Base-by-base conservation (phyloP, 164 flowering plant species). In the Litsea cubeba region DNA sequence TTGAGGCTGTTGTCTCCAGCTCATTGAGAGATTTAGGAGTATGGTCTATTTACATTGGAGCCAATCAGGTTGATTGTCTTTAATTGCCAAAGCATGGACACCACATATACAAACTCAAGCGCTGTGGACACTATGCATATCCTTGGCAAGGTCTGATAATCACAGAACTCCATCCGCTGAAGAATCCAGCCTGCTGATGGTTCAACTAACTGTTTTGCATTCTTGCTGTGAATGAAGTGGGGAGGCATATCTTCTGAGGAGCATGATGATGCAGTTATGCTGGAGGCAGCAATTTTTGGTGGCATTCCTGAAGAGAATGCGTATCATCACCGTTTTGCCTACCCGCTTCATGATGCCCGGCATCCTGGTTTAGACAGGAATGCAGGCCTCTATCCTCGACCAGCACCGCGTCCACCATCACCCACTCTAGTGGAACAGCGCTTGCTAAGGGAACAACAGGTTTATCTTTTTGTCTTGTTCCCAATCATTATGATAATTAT, bases 191-290 rank as follows among this genome's bases (percentile, higher is more conserved):
- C 32, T 66, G 46, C 18, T 32, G 28, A 28, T 66, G 28, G 25
- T 40, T 63, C 24, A 4, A 23, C 26, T 76, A 71, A 35, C 25
- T 50, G 49, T 58, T 18, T 66, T 71, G 25, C 57, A 12, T 75
- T 50, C 65, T 62, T 72, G 22, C 32, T 50, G 26, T 74, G 77
- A 23, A 73, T 77, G 63, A 73, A 96, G 98, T 96, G 97, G 98
- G 98, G 98, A 72, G 99, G 98, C 73, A 92, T 93, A 68, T 91
- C 98, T 65, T 94, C 98, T 2, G 86, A 77, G 84, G 99, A 96
- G 79, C 99, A 89, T 82, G 99, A 96, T 83, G 99, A 92, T 84
- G 99, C 99, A 62, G 94, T 94, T 64, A 96, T 96, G 99, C 97
- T 96, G 50, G 99, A 95, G 87, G 98, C 99, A 79, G 98, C 99